Evolutionary conservation across 2,329 filamentous ascomycete species (phyloP).

Genomic region (Cordyceps fumosorosea): DNA sequence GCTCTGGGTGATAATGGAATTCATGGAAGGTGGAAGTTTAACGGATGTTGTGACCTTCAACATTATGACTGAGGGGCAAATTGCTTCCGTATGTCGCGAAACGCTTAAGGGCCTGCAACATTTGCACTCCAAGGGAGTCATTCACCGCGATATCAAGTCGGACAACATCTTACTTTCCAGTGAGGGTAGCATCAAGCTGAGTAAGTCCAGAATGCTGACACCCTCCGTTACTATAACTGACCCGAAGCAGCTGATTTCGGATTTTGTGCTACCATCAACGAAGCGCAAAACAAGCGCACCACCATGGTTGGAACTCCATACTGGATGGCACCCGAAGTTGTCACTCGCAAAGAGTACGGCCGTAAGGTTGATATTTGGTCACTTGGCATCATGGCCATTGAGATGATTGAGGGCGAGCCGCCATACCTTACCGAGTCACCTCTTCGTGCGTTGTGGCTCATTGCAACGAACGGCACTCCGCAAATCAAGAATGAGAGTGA

Average conservation of each 20-base stretch:
- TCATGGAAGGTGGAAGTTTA: slow-evolving; percentile 96
- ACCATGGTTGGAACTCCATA: slow-evolving; percentile 99
- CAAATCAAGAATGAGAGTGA: slow-evolving; percentile 88
- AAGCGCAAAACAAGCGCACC: slow-evolving; percentile 91
- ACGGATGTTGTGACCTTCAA: slow-evolving; percentile 99
- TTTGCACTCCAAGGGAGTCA: slow-evolving; percentile 94
- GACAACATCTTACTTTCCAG: slow-evolving; percentile 93
- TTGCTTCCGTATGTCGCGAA: slow-evolving; percentile 91
- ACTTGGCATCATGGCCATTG: slow-evolving; percentile 97
- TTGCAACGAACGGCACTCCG: slow-evolving; percentile 94
- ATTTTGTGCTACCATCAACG: slow-evolving; percentile 97
- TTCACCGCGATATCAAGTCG: slow-evolving; percentile 98
- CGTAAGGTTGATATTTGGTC: slow-evolving; percentile 99
- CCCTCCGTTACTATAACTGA: slow-evolving; percentile 24
- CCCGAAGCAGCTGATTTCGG: slow-evolving; percentile 78
- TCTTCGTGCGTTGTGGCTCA: slow-evolving; percentile 85
- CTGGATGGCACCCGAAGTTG: slow-evolving; percentile 99
- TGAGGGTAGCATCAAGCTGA: slow-evolving; percentile 95
- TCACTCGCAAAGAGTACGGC: slow-evolving; percentile 95
- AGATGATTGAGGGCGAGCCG: slow-evolving; percentile 99
- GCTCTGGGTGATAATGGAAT: slow-evolving; percentile 99
- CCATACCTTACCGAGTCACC: slow-evolving; percentile 95
- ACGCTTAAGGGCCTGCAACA: slow-evolving; percentile 89
- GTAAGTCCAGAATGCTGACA: slow-evolving; percentile 45
- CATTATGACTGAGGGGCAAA: slow-evolving; percentile 97